Evolutionary conservation across 2,329 filamentous ascomycete genomes (phyloP).

Genomic region (Orbilia quercus): DNA sequence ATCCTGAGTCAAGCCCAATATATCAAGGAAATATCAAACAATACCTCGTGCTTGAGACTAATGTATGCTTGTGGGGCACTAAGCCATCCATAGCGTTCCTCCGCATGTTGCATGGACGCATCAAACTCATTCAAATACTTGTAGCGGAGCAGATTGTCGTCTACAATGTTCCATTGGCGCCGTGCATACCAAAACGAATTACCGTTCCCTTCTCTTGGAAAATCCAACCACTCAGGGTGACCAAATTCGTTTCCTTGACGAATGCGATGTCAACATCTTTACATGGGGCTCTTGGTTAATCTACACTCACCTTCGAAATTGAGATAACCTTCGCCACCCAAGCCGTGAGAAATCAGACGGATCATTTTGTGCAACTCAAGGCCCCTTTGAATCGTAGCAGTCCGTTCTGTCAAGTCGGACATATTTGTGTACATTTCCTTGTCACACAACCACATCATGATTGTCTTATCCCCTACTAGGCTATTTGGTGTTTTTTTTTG

Average conservation of each 20-base stretch:
- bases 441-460: conserved; percentile 98
- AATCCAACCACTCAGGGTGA: conserved; percentile 98
- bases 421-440: conserved; percentile 98
- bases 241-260: conserved; percentile 85
- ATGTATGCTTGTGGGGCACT: conserved; percentile 87
- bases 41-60: conserved; percentile 85
- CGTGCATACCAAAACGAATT: conserved; percentile 96
- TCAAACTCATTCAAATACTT: conserved; percentile 94
- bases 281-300: background rate
- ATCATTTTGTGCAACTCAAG: conserved; percentile 98
- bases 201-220: conserved; percentile 89
- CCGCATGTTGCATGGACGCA: conserved; percentile 85
- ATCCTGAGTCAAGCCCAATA: background rate
- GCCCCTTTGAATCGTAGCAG: conserved; percentile 86
- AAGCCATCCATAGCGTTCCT: conserved; percentile 92
- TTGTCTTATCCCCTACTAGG: conserved; percentile 92
- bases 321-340: conserved; percentile 95
- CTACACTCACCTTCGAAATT: conserved; percentile 79
- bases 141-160: conserved; percentile 87
- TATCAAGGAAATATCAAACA: too few relatives aligned
- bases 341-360: conserved; percentile 85
- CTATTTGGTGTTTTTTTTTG: conserved; percentile 65
- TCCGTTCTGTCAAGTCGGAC: conserved; percentile 85
- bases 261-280: background rate
- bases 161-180: conserved; percentile 90